These are phyloP conservation scores for Penicillium sp. DNA, from an alignment of 2,329 filamentous ascomycete species.

Conservation along the genomic window DNA sequence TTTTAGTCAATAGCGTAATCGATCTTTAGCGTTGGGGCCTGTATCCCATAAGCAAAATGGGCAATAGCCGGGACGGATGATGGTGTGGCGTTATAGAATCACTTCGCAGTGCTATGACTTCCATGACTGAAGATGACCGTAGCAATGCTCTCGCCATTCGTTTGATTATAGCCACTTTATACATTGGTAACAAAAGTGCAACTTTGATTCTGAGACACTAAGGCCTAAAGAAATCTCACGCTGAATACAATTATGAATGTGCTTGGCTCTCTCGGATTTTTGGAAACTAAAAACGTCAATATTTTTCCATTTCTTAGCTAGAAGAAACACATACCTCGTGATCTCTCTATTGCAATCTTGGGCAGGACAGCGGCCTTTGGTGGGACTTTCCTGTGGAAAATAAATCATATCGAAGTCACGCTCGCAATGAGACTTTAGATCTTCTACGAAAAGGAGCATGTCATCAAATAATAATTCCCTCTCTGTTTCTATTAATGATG, in stretches of 20 bases:
- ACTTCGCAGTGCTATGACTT: slow-evolving; percentile 13
- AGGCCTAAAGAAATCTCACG: slow-evolving; percentile 9
- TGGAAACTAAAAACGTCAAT: slow-evolving; percentile 12
- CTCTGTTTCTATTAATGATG: slow-evolving; percentile 11
- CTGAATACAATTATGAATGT: slow-evolving; percentile 18
- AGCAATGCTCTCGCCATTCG: slow-evolving; percentile 12
- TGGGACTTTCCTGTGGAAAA: slow-evolving; percentile 14
- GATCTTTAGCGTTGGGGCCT: slow-evolving; percentile 4
- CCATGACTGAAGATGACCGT: slow-evolving; percentile 15
- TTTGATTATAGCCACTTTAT: slow-evolving; percentile 12
- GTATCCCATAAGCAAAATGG: slow-evolving; percentile 13
- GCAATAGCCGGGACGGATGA: slow-evolving; percentile 14
- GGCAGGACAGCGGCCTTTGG: slow-evolving; percentile 13
- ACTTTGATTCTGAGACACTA: slow-evolving; percentile 8
- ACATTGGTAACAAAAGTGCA: slow-evolving; percentile 18
- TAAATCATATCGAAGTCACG: slow-evolving; percentile 19
- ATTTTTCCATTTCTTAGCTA: too few species aligned
- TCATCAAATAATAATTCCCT: slow-evolving; percentile 16
- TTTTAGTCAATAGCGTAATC: slow-evolving; percentile 5
- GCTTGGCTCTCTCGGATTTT: slow-evolving; percentile 13
- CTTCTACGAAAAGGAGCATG: slow-evolving; percentile 16
- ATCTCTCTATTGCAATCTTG: slow-evolving; percentile 11
- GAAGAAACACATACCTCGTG: slow-evolving; percentile 8
- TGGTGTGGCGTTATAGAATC: slow-evolving; percentile 12
- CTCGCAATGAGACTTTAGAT: slow-evolving; percentile 14